phyloP scores from a whole-genome alignment of 2,329 filamentous ascomycete genomes.

The Diaporthe australafricana region DNA sequence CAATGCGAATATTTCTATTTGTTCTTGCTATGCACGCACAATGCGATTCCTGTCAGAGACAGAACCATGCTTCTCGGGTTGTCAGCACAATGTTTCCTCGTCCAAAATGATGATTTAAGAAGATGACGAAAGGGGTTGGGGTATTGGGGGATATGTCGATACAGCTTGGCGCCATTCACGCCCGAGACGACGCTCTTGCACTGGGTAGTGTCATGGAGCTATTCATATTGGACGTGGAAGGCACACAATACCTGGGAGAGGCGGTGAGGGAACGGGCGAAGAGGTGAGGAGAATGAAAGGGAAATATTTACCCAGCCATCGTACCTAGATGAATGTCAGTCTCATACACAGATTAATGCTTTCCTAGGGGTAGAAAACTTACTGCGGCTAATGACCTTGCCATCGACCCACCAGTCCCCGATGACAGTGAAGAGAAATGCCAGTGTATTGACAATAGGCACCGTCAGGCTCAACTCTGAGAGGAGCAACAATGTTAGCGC shows the following conservation, averaged over 20 bases:
- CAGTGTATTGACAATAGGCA: constrained; percentile 93
- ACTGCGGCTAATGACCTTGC: constrained; percentile 89
- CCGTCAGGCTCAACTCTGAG: constrained; percentile 88
- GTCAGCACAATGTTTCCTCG: neutral
- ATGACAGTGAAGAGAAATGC: constrained; percentile 97
- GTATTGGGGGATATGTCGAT: neutral
- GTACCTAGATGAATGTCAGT: constrained; percentile 68
- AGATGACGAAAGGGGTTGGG: neutral
- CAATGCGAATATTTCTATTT: constrained; percentile 37
- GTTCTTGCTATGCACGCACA: constrained; percentile 81
- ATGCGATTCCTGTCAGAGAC: constrained; percentile 81
- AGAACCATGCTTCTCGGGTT: constrained; percentile 70
- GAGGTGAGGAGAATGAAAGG: no score
- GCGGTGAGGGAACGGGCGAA: neutral
- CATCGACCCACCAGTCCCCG: constrained; percentile 94
- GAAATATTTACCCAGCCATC: constrained; percentile 64
- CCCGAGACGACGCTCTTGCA: neutral
- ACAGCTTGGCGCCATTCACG: neutral
- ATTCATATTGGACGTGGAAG: neutral
- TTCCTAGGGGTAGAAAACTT: constrained; percentile 43
- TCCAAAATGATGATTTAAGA: neutral
- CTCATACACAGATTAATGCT: neutral
- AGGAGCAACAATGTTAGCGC: neutral
- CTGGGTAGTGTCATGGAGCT: neutral
- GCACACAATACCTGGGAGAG: no score